These are phyloP conservation scores for Echeveria elegans DNA, from an alignment of 164 flowering plant genomes.

Conservation along the genomic window DNA sequence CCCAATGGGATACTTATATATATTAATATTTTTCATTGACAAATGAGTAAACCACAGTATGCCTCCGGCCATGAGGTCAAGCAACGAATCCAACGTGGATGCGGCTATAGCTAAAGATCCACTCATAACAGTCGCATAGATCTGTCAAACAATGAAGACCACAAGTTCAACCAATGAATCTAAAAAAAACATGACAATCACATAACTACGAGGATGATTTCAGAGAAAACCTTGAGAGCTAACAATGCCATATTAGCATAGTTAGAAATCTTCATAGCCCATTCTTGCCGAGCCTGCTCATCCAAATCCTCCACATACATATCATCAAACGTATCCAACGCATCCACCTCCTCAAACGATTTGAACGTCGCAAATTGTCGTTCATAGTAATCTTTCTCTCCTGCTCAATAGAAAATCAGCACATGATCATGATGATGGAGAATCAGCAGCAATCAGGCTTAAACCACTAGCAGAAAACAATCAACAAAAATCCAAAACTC, in stretches of 20 bases:
- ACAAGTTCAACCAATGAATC: background rate
- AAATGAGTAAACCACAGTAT: constrained; percentile 95
- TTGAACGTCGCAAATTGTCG: constrained; percentile 40
- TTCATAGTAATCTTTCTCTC: constrained; percentile 57
- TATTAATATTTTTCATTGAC: constrained; percentile 78
- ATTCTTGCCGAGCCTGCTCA: constrained; percentile 32
- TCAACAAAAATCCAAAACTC: background rate
- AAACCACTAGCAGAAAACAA: background rate
- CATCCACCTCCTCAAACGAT: constrained; percentile 57
- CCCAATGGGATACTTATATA: constrained; percentile 93
- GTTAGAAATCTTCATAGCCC: constrained; percentile 48
- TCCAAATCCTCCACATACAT: constrained; percentile 21
- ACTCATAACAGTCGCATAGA: constrained; percentile 78
- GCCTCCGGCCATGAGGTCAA: constrained; percentile 97
- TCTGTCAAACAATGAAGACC: constrained; percentile 25
- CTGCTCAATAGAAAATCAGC: constrained; percentile 22
- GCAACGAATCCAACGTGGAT: constrained; percentile 86
- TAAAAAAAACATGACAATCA: background rate
- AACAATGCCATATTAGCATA: constrained; percentile 34
- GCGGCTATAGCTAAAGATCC: constrained; percentile 97
- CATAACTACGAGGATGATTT: background rate
- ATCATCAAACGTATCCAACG: constrained; percentile 16
- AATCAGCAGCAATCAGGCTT: no score
- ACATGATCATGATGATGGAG: background rate
- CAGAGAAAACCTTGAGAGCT: constrained; percentile 30